Percentiles rank a stretch among this genome's conserved stretches.
Conservation (phyloP, 192 early-diverging fungal genomes). For the Funneliformis mosseae region DNA sequence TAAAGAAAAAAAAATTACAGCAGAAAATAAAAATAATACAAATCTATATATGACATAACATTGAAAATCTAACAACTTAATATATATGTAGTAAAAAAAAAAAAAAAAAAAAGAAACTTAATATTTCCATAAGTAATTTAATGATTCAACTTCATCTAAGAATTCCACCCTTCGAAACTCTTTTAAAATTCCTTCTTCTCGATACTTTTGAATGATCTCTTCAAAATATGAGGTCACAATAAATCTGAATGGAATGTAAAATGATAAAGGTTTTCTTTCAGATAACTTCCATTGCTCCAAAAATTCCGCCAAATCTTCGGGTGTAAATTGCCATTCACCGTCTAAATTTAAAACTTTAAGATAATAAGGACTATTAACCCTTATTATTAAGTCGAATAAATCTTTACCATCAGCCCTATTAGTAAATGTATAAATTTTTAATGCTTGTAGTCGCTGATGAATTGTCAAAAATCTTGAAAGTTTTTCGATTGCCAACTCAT, state of each 20-base stretch:
- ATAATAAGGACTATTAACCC: neutral
- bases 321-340: neutral
- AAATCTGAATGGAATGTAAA: neutral
- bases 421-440: neutral
- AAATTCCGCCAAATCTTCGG: neutral
- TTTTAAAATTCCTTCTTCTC: neutral
- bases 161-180: neutral
- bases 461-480: neutral
- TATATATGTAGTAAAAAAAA: too few relatives aligned
- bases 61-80: neutral
- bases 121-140: neutral
- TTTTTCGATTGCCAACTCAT: neutral
- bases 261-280: neutral
- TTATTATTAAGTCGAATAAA: neutral
- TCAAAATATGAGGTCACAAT: neutral
- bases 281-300: neutral
- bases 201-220: neutral
- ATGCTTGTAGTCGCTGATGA: neutral
- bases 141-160: conserved; percentile 5
- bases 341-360: conserved; percentile 5
- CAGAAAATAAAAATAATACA: neutral
- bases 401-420: neutral
- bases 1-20: neutral
- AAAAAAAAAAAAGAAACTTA: too few relatives aligned
- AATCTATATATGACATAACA: neutral